phyloP scores from a whole-genome alignment of 345 rosid species.

The Rhodamnia rubescens region DNA sequence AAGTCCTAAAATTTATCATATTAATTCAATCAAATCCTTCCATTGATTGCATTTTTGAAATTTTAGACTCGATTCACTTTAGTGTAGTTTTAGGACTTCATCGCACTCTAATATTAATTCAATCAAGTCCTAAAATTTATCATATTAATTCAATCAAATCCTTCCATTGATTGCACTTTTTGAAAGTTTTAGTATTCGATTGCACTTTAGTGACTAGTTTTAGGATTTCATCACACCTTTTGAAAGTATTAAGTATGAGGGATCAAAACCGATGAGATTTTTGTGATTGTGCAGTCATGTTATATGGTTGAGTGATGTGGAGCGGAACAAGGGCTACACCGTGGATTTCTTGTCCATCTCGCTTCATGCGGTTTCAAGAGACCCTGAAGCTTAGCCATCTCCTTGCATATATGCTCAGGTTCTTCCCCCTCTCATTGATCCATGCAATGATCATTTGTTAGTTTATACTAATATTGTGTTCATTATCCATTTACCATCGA shows the following conservation, averaged over 20 bases:
- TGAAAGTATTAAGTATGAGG: neutral
- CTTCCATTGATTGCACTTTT: no score
- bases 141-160: no score
- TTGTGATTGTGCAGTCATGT: constrained; percentile 44
- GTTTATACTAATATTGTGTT: neutral
- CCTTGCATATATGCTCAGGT: constrained; percentile 95
- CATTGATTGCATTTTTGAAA: no score
- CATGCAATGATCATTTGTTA: neutral
- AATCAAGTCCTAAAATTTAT: no score
- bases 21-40: no score
- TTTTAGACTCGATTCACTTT: no score
- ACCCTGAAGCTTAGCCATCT: constrained; percentile 74
- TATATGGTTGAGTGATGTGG: constrained; percentile 80
- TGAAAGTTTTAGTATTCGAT: no score
- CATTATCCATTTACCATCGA: neutral
- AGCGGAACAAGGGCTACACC: constrained; percentile 59
- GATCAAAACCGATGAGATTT: neutral
- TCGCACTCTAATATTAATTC: no score
- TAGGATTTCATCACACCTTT: no score
- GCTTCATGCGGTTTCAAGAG: constrained; percentile 85
- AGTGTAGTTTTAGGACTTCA: no score
- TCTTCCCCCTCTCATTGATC: neutral
- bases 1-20: no score
- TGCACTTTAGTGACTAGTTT: no score
- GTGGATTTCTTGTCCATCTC: constrained; percentile 80